Base-by-base conservation (phyloP, 495 filamentous ascomycete genomes). In the Cercophora samala region DNA sequence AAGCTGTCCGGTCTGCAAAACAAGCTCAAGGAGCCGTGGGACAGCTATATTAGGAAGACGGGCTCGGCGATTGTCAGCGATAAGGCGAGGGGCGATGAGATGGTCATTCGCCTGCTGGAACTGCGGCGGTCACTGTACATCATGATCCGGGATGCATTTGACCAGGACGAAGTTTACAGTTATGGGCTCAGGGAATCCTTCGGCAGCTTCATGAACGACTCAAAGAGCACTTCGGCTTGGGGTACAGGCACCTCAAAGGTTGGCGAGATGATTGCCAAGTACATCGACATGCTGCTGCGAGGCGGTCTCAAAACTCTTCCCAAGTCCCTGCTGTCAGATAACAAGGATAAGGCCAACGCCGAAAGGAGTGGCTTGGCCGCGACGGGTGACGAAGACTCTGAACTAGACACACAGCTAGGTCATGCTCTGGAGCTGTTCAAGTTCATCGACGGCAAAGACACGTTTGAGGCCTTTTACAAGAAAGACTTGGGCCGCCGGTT, bases 381-480 rank as follows among this genome's bases (percentile, higher is more conserved):
- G 64, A 84, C 86, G 3, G 84, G 87, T 37, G 94, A 97, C 69
- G 93, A 98, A 75, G 93, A 97, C 73, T 87, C 89, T 1, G 93
- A 97, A 73, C 84, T 99, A 56, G 89, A 93, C 68, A 85, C 89
- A 59, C 95, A 97, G 74, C 83, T 99, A 29, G 95, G 98, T 68
- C 88, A 93, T 73, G 93, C 90, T 13, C 81, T 99, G 3, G 93
- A 97, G 69, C 83, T 99, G 6, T 99, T 99, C 83, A 87, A 95
- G 4, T 98, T 97, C 76, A 92, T 99, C 65, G 90, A 97, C 73
- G 95, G 96, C 23, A 99, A 98, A 75, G 93, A 93, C 53, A 93
- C 97, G 0, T 99, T 99, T 71, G 95, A 98, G 72, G 95, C 93
- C 4, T 98, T 99, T 72, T 99, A 99, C 83, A 98, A 98, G 83